A percentile compares a stretch with the other conserved stretches of the same genome.
Evolutionary conservation across 441 rosid genomes (phyloP).

Genomic region (Rhodomyrtus psidioides): DNA sequence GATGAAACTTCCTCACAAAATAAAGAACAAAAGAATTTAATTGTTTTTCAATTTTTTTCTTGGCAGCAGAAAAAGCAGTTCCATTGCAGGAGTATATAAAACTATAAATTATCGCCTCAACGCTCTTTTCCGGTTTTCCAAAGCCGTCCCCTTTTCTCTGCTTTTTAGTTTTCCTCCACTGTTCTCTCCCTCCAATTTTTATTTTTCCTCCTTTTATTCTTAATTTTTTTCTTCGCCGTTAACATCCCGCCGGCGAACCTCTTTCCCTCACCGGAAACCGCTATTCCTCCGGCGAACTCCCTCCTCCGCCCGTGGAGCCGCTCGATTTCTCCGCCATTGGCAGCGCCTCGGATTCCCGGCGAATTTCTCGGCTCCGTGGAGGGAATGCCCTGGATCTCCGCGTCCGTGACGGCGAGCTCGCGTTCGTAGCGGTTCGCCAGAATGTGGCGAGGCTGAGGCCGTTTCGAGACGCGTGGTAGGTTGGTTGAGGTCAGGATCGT

Average conservation of each 20-base stretch:
- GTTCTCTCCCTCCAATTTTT: slow-evolving; percentile 21
- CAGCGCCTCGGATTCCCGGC: not conserved
- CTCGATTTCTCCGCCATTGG: not conserved
- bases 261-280: slow-evolving; percentile 17
- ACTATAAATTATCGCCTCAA: slow-evolving; percentile 45
- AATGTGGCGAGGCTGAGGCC: slow-evolving; percentile 61
- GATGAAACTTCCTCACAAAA: not conserved
- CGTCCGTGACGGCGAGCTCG: slow-evolving; percentile 29
- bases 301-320: slow-evolving; percentile 6
- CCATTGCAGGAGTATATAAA: slow-evolving; percentile 28
- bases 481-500: slow-evolving; percentile 33
- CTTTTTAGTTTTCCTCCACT: slow-evolving; percentile 24
- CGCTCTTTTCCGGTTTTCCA: slow-evolving; percentile 53
- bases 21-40: not conserved
- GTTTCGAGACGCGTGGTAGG: slow-evolving; percentile 21
- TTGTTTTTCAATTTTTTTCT: not conserved
- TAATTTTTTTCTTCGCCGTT: not conserved
- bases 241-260: slow-evolving; percentile 12
- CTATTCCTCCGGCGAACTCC: slow-evolving; percentile 3
- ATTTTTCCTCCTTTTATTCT: not conserved
- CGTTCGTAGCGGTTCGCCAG: slow-evolving; percentile 26
- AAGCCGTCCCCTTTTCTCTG: slow-evolving; percentile 31
- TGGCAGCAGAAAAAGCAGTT: not conserved
- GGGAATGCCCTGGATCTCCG: slow-evolving; percentile 54
- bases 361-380: slow-evolving; percentile 1